phyloP scores from a whole-genome alignment of 805 yeast species.

The Saccharomyces paradoxus region DNA sequence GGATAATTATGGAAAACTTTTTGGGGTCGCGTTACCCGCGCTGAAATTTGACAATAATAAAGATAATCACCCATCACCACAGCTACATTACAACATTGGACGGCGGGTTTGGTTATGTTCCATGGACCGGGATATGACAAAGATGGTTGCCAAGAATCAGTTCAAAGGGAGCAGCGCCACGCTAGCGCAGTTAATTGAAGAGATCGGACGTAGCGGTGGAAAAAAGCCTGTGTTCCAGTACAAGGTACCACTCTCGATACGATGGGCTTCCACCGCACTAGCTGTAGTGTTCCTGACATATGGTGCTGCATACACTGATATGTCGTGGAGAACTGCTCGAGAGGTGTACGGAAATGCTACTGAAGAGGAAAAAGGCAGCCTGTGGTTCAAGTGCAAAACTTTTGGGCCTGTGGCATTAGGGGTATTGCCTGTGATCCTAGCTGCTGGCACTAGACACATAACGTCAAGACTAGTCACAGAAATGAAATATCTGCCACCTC shows the following conservation, averaged over 20 bases:
- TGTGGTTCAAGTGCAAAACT: slow-evolving; percentile 14
- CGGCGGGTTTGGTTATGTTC: not conserved
- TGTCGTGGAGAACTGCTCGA: slow-evolving; percentile 20
- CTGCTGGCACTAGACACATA: slow-evolving; percentile 16
- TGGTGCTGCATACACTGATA: slow-evolving; percentile 24
- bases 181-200: not conserved
- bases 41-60: not conserved
- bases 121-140: not conserved
- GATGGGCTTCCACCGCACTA: slow-evolving; percentile 15
- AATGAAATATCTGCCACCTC: slow-evolving; percentile 18
- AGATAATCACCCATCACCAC: not conserved
- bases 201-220: not conserved
- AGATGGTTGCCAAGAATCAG: not conserved
- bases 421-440: slow-evolving; percentile 22
- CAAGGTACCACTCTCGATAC: slow-evolving; percentile 10
- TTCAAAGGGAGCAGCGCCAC: not conserved
- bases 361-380: slow-evolving; percentile 8
- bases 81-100: not conserved
- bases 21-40: not conserved
- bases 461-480: slow-evolving; percentile 25
- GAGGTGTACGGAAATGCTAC: slow-evolving; percentile 8
- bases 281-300: slow-evolving; percentile 23
- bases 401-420: slow-evolving; percentile 21
- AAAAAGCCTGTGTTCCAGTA: slow-evolving; percentile 15
- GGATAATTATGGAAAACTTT: not conserved